Conservation (phyloP, 495 filamentous ascomycete species). For the Penicillium arizonense region DNA sequence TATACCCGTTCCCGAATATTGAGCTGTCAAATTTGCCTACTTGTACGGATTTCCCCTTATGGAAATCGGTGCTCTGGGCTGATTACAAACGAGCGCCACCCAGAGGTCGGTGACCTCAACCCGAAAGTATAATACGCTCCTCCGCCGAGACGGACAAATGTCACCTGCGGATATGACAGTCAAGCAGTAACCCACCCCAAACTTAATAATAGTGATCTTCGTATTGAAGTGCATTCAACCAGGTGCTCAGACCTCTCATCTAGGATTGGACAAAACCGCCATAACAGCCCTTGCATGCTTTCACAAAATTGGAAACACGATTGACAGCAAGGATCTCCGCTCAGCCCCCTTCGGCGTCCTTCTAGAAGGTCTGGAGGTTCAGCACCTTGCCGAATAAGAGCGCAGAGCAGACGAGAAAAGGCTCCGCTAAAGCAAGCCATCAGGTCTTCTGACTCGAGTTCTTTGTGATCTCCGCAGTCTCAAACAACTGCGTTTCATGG, state of each 20-base stretch:
- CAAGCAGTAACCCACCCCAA: too few relatives aligned
- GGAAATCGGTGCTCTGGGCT: neutral
- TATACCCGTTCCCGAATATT: too few relatives aligned
- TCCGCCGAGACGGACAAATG: neutral
- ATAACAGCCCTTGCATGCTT: neutral
- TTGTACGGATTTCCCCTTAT: neutral
- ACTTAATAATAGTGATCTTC: too few relatives aligned
- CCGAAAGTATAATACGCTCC: neutral
- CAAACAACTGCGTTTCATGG: conserved; percentile 9
- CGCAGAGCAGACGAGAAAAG: neutral
- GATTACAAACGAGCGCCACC: neutral
- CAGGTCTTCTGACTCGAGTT: conserved; percentile 11
- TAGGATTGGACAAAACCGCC: too few relatives aligned
- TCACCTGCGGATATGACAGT: neutral
- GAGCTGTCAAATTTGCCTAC: too few relatives aligned
- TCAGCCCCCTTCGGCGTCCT: neutral
- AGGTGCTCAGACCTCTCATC: too few relatives aligned
- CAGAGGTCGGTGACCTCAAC: too few relatives aligned
- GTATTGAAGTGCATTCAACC: too few relatives aligned
- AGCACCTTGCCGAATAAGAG: neutral
- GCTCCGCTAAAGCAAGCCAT: neutral
- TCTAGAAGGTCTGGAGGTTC: conserved; percentile 11
- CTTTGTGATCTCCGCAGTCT: conserved; percentile 7
- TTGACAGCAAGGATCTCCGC: conserved; percentile 14
- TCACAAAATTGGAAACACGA: conserved; percentile 3